Conservation (phyloP, 1,284 basidiomycete species). For the Omphalotus olearius region DNA sequence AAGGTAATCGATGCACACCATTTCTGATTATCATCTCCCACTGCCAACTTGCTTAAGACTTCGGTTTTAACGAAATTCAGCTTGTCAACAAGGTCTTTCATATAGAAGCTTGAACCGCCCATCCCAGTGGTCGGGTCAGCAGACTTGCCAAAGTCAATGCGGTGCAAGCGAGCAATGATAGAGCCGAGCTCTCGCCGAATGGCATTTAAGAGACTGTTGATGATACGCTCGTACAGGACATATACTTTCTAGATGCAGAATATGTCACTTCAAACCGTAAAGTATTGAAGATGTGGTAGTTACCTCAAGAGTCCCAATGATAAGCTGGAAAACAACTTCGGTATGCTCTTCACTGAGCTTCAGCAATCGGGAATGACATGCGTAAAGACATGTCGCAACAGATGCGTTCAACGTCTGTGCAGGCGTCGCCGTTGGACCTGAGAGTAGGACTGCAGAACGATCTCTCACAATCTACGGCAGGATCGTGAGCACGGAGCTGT, state of each 20-base stretch:
- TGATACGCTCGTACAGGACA: conserved; percentile 55
- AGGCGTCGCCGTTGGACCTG: conserved; percentile 74
- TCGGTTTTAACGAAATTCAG: conserved; percentile 76
- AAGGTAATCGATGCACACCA: conserved; percentile 52
- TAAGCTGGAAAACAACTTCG: conserved; percentile 51
- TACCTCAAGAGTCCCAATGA: conserved; percentile 66
- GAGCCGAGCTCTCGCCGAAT: conserved; percentile 77
- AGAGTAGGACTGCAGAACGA: conserved; percentile 69
- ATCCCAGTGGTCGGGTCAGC: conserved; percentile 60
- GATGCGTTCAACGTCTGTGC: conserved; percentile 77
- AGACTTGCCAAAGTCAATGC: conserved; percentile 73
- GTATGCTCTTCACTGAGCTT: conserved; percentile 71
- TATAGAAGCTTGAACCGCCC: conserved; percentile 76
- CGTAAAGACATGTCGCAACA: conserved; percentile 74
- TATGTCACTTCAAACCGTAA: conserved; percentile 4
- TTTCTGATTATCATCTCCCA: conserved; percentile 65
- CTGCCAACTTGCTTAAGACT: conserved; percentile 63
- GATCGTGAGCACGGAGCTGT: not conserved
- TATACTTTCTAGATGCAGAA: conserved; percentile 47
- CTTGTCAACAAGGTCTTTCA: conserved; percentile 88
- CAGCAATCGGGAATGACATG: conserved; percentile 68
- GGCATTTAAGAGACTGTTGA: conserved; percentile 67
- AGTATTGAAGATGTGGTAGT: conserved; percentile 18
- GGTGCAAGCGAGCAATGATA: conserved; percentile 79
- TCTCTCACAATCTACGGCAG: conserved; percentile 67